Evolutionary conservation across 768 basidiomycete genomes (phyloP).

Genomic region (Mycena leptocephala): DNA sequence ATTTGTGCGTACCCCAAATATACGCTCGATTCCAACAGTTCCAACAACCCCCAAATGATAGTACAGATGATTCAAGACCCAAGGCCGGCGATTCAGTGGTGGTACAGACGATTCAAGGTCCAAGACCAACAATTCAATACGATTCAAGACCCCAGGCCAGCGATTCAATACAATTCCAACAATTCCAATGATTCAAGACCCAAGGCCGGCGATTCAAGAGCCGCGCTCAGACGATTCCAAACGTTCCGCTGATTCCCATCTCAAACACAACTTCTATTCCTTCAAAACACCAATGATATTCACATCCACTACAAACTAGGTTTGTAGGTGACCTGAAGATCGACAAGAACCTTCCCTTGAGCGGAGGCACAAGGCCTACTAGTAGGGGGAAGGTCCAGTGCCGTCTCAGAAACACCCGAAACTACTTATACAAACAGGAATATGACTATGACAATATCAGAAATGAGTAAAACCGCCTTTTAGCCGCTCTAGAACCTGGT

Average conservation of each 20-base stretch:
- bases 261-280: too few species aligned
- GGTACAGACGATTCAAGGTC: too few species aligned
- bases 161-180: too few species aligned
- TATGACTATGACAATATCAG: background rate
- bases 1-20: background rate
- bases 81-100: background rate
- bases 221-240: background rate
- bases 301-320: background rate
- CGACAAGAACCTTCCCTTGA: background rate
- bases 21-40: background rate
- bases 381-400: background rate
- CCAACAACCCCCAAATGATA: background rate
- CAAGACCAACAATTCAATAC: too few species aligned
- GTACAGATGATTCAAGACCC: background rate
- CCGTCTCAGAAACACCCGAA: background rate
- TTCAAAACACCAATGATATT: too few species aligned
- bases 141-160: too few species aligned
- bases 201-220: too few species aligned
- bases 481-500: background rate
- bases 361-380: background rate
- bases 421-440: background rate
- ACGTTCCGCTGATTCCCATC: background rate
- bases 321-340: background rate
- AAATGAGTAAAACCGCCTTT: background rate
- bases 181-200: too few species aligned